phyloP scores from a whole-genome alignment of 2,329 filamentous ascomycete genomes.

The Verticillium isaacii region DNA sequence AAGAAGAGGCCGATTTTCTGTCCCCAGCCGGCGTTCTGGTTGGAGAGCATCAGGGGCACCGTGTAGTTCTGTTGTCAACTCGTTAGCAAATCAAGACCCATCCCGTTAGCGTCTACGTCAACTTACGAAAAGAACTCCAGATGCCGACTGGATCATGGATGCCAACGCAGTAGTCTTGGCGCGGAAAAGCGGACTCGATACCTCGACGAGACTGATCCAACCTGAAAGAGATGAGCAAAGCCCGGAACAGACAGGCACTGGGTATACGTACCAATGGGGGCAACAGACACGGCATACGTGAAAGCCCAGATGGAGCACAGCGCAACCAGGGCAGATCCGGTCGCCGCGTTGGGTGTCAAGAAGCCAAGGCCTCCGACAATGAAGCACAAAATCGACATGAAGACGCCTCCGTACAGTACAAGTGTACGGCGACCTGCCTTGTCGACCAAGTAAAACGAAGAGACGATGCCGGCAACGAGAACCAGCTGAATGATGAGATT shows the following conservation, averaged over 20 bases:
- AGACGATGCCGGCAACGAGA: conserved; percentile 11
- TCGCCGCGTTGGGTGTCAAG: conserved; percentile 1
- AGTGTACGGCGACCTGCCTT: conserved; percentile 43
- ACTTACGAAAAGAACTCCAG: conserved; percentile 6
- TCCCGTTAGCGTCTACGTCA: background rate
- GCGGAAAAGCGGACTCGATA: conserved; percentile 1
- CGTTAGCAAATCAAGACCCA: background rate
- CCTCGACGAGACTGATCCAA: conserved; percentile 3
- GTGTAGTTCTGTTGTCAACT: conserved; percentile 9
- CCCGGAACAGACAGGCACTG: background rate
- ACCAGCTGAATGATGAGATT: conserved; percentile 11
- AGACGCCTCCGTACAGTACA: conserved; percentile 59
- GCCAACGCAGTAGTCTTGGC: conserved; percentile 1
- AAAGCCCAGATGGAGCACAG: conserved; percentile 9
- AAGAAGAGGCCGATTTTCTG: conserved; percentile 13
- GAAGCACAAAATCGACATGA: conserved; percentile 60
- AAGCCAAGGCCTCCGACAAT: conserved; percentile 33
- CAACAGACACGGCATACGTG: conserved; percentile 7
- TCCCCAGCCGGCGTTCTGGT: conserved; percentile 9
- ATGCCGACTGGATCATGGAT: background rate
- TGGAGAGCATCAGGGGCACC: conserved; percentile 15
- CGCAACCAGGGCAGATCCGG: conserved; percentile 9
- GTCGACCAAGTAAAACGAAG: conserved; percentile 14
- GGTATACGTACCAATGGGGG: conserved; percentile 4
- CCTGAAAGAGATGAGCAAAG: background rate